phyloP scores from a whole-genome alignment of 352 stramenopile species.

The Globisporangium spiculum region DNA sequence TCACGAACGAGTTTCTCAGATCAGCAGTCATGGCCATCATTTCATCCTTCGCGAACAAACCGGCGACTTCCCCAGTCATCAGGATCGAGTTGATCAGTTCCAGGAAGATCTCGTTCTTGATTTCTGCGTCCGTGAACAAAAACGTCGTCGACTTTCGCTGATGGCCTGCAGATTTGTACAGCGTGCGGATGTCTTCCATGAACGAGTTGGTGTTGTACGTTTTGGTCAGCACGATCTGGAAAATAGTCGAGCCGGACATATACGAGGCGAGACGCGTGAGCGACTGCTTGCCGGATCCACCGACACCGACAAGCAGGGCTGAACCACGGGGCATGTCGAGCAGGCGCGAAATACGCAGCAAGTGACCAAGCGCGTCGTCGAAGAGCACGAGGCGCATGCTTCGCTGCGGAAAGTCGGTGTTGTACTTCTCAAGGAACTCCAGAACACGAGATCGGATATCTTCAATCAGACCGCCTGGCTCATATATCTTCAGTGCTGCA shows the following conservation, averaged over 20 bases:
- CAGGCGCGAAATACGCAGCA: conserved; percentile 95
- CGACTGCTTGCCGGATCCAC: conserved; percentile 97
- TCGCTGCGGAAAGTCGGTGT: conserved; percentile 94
- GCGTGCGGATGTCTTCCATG: conserved; percentile 95
- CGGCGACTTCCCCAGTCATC: conserved; percentile 98
- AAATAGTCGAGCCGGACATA: conserved; percentile 95
- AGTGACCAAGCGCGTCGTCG: conserved; percentile 96
- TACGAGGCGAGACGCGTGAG: conserved; percentile 95
- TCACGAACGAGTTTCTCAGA: conserved; percentile 93
- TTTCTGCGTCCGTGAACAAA: conserved; percentile 98
- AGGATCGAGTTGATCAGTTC: conserved; percentile 98
- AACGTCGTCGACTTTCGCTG: conserved; percentile 97
- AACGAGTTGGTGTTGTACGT: conserved; percentile 97
- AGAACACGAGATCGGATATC: conserved; percentile 91
- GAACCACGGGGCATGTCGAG: conserved; percentile 96
- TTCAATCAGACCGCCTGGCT: conserved; percentile 92
- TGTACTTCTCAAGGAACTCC: conserved; percentile 97
- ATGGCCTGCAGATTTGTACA: conserved; percentile 97
- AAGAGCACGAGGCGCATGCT: conserved; percentile 98
- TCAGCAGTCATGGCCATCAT: conserved; percentile 99
- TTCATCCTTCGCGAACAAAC: conserved; percentile 98
- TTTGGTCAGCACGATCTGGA: conserved; percentile 98
- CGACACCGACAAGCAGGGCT: conserved; percentile 95
- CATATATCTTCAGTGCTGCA: conserved; percentile 96
- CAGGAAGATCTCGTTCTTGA: conserved; percentile 99